These are phyloP conservation scores for Mucor sp. DNA, from an alignment of 371 early-diverging fungal genomes.

Conservation along the genomic window DNA sequence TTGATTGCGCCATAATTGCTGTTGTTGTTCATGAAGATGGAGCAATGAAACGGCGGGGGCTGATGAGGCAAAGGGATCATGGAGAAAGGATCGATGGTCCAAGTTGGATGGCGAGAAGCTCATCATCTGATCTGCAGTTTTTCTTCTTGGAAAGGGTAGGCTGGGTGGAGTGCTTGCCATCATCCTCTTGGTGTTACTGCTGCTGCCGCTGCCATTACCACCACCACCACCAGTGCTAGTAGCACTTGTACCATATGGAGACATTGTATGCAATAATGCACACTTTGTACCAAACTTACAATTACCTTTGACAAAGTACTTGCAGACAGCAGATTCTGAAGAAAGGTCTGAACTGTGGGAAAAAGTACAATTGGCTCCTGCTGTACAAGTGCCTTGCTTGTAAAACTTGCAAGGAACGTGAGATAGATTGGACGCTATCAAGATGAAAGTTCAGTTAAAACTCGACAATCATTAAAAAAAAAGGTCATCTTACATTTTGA, in stretches of 20 bases:
- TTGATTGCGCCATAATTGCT: slow-evolving; percentile 17
- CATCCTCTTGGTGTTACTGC: not conserved
- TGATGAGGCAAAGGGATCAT: slow-evolving; percentile 23
- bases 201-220: not conserved
- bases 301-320: slow-evolving; percentile 78
- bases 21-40: slow-evolving; percentile 6
- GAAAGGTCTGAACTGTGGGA: slow-evolving; percentile 68
- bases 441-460: not conserved
- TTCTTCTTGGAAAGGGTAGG: slow-evolving; percentile 9
- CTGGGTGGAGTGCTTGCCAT: slow-evolving; percentile 5
- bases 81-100: slow-evolving; percentile 16
- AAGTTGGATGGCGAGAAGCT: slow-evolving; percentile 1
- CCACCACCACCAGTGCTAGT: not conserved
- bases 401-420: slow-evolving; percentile 87
- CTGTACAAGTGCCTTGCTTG: slow-evolving; percentile 76
- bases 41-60: slow-evolving; percentile 27
- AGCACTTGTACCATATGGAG: slow-evolving; percentile 17
- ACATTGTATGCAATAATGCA: slow-evolving; percentile 63
- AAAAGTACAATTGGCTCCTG: slow-evolving; percentile 77
- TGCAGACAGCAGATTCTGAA: slow-evolving; percentile 69
- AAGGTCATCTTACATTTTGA: slow-evolving; percentile 4
- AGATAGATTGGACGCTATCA: slow-evolving; percentile 38
- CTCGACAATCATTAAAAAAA: too few species aligned
- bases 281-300: slow-evolving; percentile 84
- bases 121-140: slow-evolving; percentile 16